These are phyloP conservation scores for Ophiocordyceps robertsii DNA, from an alignment of 2,329 filamentous ascomycete species.

Conservation along the genomic window DNA sequence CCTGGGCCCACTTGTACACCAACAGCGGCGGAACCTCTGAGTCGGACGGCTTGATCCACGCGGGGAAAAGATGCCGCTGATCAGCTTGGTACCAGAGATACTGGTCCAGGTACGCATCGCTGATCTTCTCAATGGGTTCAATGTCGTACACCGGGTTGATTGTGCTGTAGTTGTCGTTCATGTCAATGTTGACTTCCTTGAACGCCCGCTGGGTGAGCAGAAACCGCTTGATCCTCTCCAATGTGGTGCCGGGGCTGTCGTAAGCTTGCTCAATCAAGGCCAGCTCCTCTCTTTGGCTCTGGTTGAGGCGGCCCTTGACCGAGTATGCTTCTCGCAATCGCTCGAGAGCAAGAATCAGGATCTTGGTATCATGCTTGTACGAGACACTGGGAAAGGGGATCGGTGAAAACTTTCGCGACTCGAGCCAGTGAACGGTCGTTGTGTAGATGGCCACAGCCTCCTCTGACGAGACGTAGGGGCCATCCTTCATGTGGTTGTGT, in stretches of 20 bases:
- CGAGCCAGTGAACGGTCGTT: slow-evolving; percentile 96
- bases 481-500: slow-evolving; percentile 99
- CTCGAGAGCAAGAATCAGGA: slow-evolving; percentile 88
- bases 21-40: slow-evolving; percentile 91
- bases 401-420: slow-evolving; percentile 94
- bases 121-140: slow-evolving; percentile 98
- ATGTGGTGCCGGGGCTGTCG: slow-evolving; percentile 88
- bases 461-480: slow-evolving; percentile 94
- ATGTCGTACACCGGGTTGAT: slow-evolving; percentile 99
- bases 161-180: slow-evolving; percentile 99
- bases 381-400: slow-evolving; percentile 98
- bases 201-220: slow-evolving; percentile 93
- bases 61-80: slow-evolving; percentile 89
- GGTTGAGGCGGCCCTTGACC: slow-evolving; percentile 90
- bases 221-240: slow-evolving; percentile 96
- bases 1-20: slow-evolving; percentile 98
- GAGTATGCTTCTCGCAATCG: slow-evolving; percentile 91
- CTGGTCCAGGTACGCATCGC: slow-evolving; percentile 94
- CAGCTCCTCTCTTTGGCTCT: slow-evolving; percentile 93
- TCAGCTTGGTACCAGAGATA: slow-evolving; percentile 99
- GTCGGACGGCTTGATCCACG: slow-evolving; percentile 98
- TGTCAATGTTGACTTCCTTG: slow-evolving; percentile 98
- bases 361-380: slow-evolving; percentile 99
- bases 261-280: slow-evolving; percentile 97
- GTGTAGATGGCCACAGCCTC: slow-evolving; percentile 98